Conservation (phyloP, 495 filamentous ascomycete species). For the Penicillium arizonense region DNA sequence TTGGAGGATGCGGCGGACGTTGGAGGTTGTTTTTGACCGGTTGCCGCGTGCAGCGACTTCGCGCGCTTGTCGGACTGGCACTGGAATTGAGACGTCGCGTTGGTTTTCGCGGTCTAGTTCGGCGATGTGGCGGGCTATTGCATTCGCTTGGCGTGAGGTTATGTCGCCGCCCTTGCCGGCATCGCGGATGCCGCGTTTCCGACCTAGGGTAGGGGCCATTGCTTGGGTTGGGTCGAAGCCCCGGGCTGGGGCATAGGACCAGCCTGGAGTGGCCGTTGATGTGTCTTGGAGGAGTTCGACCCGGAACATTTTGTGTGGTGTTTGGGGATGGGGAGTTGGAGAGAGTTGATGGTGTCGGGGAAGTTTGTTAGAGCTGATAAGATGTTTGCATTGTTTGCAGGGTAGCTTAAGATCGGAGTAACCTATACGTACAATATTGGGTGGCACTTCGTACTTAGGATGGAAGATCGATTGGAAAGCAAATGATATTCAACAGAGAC, state of each 20-base stretch:
- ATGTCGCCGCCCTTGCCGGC: constrained; percentile 54
- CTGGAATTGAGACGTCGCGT: constrained; percentile 64
- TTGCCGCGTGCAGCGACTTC: constrained; percentile 49
- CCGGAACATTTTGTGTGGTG: constrained; percentile 48
- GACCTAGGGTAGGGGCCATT: constrained; percentile 53
- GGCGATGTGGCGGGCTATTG: constrained; percentile 71
- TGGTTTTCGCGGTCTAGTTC: constrained; percentile 80
- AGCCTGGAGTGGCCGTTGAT: constrained; percentile 71
- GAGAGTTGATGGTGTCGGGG: constrained; percentile 5
- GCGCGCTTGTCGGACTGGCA: constrained; percentile 53
- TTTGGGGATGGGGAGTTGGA: not conserved
- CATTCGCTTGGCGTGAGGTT: constrained; percentile 72
- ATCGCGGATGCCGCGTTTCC: constrained; percentile 65
- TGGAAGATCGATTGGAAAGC: not conserved
- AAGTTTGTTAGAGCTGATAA: constrained; percentile 1
- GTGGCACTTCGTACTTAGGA: too few relatives aligned
- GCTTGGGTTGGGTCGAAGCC: constrained; percentile 59
- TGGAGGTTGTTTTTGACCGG: constrained; percentile 64
- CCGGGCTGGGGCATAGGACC: constrained; percentile 84
- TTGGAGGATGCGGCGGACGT: constrained; percentile 85
- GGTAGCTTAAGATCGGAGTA: not conserved
- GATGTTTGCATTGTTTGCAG: constrained; percentile 35
- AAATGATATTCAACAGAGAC: constrained; percentile 1
- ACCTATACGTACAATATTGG: not conserved
- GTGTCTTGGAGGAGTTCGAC: constrained; percentile 75